A percentile compares a stretch with the other conserved stretches of the same genome.
phyloP scores from a whole-genome alignment of 2,329 filamentous ascomycete species.

The Xylaria polymorpha region DNA sequence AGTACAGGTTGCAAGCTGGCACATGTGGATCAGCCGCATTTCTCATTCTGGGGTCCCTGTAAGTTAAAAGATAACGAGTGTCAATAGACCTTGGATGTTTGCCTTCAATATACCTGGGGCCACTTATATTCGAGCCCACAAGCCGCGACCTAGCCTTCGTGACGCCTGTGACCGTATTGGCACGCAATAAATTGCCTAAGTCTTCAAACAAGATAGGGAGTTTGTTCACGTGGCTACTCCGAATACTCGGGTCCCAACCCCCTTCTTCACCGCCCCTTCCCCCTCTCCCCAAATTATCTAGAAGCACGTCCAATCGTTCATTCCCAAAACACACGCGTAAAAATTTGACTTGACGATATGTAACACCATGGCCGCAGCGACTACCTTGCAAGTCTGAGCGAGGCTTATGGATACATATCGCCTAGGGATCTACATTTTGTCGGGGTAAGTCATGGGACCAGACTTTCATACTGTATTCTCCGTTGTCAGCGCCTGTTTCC shows the following conservation, averaged over 20 bases:
- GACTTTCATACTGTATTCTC: not conserved
- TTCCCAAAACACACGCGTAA: not conserved
- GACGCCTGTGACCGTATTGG: not conserved
- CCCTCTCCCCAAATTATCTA: constrained; percentile 4
- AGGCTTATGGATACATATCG: constrained; percentile 10
- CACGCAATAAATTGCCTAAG: constrained; percentile 1
- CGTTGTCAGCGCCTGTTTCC: constrained; percentile 32
- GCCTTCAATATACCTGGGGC: constrained; percentile 21
- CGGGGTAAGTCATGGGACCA: not conserved
- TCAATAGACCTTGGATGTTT: constrained; percentile 18
- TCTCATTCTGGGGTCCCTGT: not conserved
- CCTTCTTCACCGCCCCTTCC: constrained; percentile 30
- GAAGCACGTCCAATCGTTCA: not conserved
- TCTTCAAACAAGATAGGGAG: constrained; percentile 7
- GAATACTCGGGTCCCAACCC: not conserved
- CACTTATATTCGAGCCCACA: constrained; percentile 1
- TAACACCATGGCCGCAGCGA: not conserved
- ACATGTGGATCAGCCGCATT: not conserved
- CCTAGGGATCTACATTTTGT: constrained; percentile 9
- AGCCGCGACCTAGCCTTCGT: not conserved
- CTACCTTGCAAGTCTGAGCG: not conserved
- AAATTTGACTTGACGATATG: not conserved
- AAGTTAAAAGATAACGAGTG: no score
- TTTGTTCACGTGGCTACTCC: constrained; percentile 20
- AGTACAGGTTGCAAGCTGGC: constrained; percentile 1